phyloP scores from a whole-genome alignment of 768 basidiomycete genomes.

The Trametes gibbosa region DNA sequence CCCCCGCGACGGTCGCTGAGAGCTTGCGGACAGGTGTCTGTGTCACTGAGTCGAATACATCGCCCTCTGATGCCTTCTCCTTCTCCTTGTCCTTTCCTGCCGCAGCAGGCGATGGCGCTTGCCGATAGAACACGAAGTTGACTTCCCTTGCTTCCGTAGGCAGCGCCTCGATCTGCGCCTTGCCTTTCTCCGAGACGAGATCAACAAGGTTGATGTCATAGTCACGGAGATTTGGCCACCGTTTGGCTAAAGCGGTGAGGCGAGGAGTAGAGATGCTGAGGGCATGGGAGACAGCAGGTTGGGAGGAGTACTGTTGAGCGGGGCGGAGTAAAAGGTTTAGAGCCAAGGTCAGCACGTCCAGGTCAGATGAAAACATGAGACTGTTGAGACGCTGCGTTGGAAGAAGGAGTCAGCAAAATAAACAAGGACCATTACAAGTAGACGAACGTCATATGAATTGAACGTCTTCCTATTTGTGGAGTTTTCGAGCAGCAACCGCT shows the following conservation, averaged over 20 bases:
- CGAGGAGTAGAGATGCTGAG: constrained; percentile 81
- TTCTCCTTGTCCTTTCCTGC: constrained; percentile 29
- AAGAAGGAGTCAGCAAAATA: background rate
- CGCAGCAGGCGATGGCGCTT: constrained; percentile 35
- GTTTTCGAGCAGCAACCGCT: constrained; percentile 90
- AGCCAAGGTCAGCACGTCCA: constrained; percentile 81
- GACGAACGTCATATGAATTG: constrained; percentile 93
- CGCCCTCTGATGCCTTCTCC: constrained; percentile 49
- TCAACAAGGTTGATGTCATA: constrained; percentile 75
- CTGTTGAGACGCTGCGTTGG: constrained; percentile 76
- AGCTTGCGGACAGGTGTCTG: constrained; percentile 50
- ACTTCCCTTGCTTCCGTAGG: constrained; percentile 77
- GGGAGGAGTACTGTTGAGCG: constrained; percentile 90
- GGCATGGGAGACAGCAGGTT: constrained; percentile 78
- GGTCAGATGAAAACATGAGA: constrained; percentile 82
- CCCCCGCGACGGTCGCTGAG: constrained; percentile 25
- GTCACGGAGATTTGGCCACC: constrained; percentile 82
- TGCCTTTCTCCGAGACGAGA: constrained; percentile 56
- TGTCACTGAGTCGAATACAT: constrained; percentile 38
- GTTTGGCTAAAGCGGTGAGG: constrained; percentile 77
- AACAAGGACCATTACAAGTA: constrained; percentile 2
- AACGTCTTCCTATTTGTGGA: constrained; percentile 97
- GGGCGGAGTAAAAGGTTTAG: constrained; percentile 88
- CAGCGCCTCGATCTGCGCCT: constrained; percentile 54
- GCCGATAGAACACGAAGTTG: constrained; percentile 77